Evolutionary conservation across 2,329 filamentous ascomycete genomes (phyloP).

Genomic region (Aspergillaceae sp.): DNA sequence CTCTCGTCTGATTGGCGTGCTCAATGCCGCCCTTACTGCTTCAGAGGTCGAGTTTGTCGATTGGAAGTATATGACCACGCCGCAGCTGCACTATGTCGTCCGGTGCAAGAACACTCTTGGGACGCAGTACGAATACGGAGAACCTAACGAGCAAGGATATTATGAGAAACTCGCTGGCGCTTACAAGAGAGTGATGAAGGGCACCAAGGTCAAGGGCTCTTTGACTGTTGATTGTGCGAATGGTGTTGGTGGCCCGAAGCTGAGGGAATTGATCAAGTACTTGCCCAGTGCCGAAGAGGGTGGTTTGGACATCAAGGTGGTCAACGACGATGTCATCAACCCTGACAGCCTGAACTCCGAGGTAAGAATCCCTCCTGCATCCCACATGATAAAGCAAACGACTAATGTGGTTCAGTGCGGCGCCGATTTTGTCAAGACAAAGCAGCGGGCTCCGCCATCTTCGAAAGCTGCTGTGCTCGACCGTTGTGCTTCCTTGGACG

Average conservation of each 20-base stretch:
- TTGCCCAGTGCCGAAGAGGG: constrained; percentile 60
- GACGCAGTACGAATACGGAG: constrained; percentile 78
- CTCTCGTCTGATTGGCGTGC: constrained; percentile 67
- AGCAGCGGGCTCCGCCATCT: constrained; percentile 76
- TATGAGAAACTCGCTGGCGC: constrained; percentile 84
- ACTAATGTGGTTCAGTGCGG: constrained; percentile 55
- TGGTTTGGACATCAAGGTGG: constrained; percentile 69
- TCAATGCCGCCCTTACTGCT: constrained; percentile 70
- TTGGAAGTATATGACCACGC: constrained; percentile 87
- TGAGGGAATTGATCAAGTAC: constrained; percentile 76
- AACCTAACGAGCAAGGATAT: constrained; percentile 83
- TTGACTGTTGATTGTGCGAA: constrained; percentile 93
- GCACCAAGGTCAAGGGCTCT: constrained; percentile 62
- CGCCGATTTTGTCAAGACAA: constrained; percentile 95
- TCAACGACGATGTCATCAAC: constrained; percentile 88
- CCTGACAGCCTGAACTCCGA: constrained; percentile 84
- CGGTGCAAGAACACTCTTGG: constrained; percentile 89
- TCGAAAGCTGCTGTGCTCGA: constrained; percentile 68
- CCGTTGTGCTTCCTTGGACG: constrained; percentile 84
- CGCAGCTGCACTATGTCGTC: constrained; percentile 95
- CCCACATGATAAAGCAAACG: no score
- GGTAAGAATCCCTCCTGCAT: constrained; percentile 40
- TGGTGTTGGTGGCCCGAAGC: constrained; percentile 87
- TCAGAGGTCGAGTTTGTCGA: constrained; percentile 68
- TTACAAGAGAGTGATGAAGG: constrained; percentile 73